Percentiles rank a stretch among this genome's conserved stretches.
Conservation (phyloP, 1,284 basidiomycete species). For the Ganoderma lucidum region DNA sequence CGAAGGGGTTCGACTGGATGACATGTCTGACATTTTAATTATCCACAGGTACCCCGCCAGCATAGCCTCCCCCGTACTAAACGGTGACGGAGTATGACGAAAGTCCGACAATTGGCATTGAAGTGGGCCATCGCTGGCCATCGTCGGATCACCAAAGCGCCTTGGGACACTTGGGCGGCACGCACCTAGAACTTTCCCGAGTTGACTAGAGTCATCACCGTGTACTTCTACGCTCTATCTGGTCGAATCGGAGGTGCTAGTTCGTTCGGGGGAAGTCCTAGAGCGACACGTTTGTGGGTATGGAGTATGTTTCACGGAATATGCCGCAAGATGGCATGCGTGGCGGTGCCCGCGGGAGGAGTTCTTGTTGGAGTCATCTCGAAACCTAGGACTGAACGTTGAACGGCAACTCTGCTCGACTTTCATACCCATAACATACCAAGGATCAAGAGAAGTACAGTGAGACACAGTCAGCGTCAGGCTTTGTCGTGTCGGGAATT, state of each 20-base stretch:
- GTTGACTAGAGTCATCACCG: neutral
- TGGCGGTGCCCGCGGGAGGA: conserved; percentile 1
- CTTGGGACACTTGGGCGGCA: too few species aligned
- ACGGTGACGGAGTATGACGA: neutral
- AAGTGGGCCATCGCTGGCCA: neutral
- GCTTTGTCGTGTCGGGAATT: too few species aligned
- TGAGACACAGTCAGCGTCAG: too few species aligned
- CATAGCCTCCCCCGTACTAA: neutral
- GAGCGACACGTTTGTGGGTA: neutral
- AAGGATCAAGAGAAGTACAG: neutral
- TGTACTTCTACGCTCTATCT: neutral
- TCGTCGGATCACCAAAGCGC: neutral
- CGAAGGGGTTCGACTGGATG: neutral
- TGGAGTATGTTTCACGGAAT: neutral
- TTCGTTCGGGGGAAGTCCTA: neutral
- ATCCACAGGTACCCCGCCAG: neutral
- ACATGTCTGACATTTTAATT: neutral
- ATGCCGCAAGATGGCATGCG: neutral
- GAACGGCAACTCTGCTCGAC: neutral
- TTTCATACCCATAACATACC: neutral
- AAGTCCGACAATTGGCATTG: neutral
- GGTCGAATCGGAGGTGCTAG: neutral
- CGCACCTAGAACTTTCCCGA: neutral
- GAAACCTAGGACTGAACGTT: neutral
- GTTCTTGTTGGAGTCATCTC: neutral